These are phyloP conservation scores for Dittrichia graveolens DNA, from an alignment of 129 eudicot species.

Conservation along the genomic window DNA sequence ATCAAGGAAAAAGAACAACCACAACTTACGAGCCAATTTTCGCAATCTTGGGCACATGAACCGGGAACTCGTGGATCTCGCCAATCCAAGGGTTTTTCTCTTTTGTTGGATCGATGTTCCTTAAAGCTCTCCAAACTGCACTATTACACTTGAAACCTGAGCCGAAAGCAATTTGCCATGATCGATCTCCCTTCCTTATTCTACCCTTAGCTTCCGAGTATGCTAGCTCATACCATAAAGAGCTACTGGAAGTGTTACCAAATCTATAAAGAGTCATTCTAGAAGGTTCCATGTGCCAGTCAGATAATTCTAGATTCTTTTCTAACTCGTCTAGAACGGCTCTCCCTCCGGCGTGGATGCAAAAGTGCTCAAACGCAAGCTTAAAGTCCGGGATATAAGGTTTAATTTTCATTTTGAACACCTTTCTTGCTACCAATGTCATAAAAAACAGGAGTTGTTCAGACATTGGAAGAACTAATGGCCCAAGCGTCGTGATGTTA, in stretches of 20 bases:
- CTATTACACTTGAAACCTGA: conserved; percentile 78
- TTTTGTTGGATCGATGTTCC: conserved; percentile 54
- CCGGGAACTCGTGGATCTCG: conserved; percentile 66
- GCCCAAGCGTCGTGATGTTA: conserved; percentile 66
- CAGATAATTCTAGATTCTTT: conserved; percentile 58
- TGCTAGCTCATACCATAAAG: conserved; percentile 70
- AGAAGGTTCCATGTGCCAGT: conserved; percentile 79
- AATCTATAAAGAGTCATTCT: conserved; percentile 70
- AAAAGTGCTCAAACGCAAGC: conserved; percentile 72
- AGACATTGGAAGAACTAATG: conserved; percentile 69
- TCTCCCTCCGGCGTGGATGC: conserved; percentile 70
- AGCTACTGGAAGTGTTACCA: conserved; percentile 80
- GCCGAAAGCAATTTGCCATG: conserved; percentile 76
- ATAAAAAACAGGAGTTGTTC: conserved; percentile 62
- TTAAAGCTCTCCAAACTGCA: conserved; percentile 65
- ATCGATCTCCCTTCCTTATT: conserved; percentile 56
- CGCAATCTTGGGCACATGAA: conserved; percentile 46
- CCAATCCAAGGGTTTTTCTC: conserved; percentile 66
- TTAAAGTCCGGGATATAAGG: conserved; percentile 75
- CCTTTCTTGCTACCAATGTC: conserved; percentile 55
- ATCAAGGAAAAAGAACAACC: background rate
- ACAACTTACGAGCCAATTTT: conserved; percentile 22
- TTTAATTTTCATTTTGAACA: conserved; percentile 58
- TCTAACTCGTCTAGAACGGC: conserved; percentile 70
- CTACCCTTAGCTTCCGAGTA: conserved; percentile 71